A percentile compares a stretch with the other conserved stretches of the same genome.
phyloP scores from a whole-genome alignment of 208 protist species.

The Naegleria lovaniensis region DNA sequence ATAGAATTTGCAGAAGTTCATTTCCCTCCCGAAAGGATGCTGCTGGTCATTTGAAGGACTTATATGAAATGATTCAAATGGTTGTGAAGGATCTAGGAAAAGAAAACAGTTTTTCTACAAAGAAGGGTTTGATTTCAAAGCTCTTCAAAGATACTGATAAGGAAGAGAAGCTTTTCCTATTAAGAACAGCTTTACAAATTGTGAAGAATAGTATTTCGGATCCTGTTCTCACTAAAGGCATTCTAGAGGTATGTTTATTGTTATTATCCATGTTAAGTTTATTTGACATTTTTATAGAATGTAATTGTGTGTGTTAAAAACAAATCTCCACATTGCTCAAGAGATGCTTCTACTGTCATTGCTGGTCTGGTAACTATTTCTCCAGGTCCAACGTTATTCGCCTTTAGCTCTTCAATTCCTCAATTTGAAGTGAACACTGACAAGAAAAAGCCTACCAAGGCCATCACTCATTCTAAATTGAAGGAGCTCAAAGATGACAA shows the following conservation, averaged over 20 bases:
- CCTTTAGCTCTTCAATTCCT: background rate
- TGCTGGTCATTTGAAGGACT: background rate
- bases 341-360: background rate
- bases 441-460: background rate
- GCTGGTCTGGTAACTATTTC: background rate
- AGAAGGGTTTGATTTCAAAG: background rate
- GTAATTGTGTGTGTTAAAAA: background rate
- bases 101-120: background rate
- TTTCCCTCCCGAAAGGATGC: background rate
- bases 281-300: background rate
- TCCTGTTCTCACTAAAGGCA: background rate
- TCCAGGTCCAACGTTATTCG: background rate
- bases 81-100: background rate
- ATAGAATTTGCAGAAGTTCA: conserved; percentile 4
- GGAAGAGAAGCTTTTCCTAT: background rate
- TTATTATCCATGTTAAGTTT: too few species aligned
- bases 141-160: background rate
- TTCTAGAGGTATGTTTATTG: background rate
- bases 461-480: background rate
- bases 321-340: background rate
- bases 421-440: background rate
- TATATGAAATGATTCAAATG: background rate
- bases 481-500: background rate
- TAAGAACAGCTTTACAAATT: background rate
- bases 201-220: background rate